Evolutionary conservation across 345 rosid genomes (phyloP).

Genomic region (Arabis alpina): DNA sequence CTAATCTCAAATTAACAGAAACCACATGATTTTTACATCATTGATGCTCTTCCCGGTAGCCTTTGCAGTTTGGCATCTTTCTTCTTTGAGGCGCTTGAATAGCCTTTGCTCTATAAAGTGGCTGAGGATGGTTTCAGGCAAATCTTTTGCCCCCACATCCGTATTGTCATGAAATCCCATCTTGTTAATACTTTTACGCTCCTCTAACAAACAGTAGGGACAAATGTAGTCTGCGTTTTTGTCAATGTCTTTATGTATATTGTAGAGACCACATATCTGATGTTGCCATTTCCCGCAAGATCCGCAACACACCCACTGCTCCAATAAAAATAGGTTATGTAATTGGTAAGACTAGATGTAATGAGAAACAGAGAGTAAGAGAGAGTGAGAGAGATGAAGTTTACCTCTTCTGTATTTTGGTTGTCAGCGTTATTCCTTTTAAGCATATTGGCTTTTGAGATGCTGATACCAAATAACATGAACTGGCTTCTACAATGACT

Average conservation of each 20-base stretch:
- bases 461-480: conserved; percentile 36
- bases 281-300: conserved; percentile 66
- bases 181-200: conserved; percentile 39
- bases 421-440: conserved; percentile 48
- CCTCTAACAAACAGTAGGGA: conserved; percentile 58
- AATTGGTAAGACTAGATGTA: conserved; percentile 5
- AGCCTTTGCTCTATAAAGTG: conserved; percentile 59
- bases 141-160: conserved; percentile 55
- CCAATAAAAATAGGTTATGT: conserved; percentile 8
- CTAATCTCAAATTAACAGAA: not conserved
- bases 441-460: conserved; percentile 46
- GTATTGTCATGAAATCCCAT: conserved; percentile 28
- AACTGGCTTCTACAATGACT: conserved; percentile 30
- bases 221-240: conserved; percentile 50
- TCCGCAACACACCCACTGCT: conserved; percentile 66
- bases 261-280: conserved; percentile 67
- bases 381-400: conserved; percentile 21
- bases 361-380: not conserved
- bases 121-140: conserved; percentile 59
- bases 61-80: conserved; percentile 54
- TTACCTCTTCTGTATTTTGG: conserved; percentile 48
- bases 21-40: conserved; percentile 46
- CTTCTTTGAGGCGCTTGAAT: conserved; percentile 49
- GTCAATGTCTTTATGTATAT: conserved; percentile 47
- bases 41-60: conserved; percentile 47